These are phyloP conservation scores for Zhuliangozyma blackwelliae DNA, from an alignment of 1,139 yeast species.

Conservation along the genomic window DNA sequence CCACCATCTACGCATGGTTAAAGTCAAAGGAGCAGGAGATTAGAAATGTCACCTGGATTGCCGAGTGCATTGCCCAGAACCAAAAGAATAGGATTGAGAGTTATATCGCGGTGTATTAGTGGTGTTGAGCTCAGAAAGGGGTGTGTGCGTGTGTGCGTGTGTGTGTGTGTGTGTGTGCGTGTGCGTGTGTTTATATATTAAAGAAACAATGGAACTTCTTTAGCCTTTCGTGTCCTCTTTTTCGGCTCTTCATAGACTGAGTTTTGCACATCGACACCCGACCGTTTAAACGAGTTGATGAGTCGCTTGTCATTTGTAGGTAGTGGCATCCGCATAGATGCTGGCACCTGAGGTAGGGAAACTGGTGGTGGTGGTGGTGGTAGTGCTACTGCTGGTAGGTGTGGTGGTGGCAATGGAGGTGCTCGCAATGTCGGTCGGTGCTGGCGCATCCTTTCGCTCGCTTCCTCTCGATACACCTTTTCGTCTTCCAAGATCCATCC, in stretches of 20 bases:
- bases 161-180: no score
- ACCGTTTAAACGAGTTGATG: not conserved
- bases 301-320: not conserved
- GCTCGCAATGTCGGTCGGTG: no score
- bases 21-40: slow-evolving; percentile 95
- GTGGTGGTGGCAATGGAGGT: no score
- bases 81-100: slow-evolving; percentile 79
- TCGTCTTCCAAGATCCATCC: slow-evolving; percentile 10
- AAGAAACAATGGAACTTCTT: no score
- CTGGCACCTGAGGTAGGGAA: no score
- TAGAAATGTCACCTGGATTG: slow-evolving; percentile 96
- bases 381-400: no score
- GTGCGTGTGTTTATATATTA: no score
- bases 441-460: no score
- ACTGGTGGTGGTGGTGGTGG: no score
- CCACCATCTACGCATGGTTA: slow-evolving; percentile 95
- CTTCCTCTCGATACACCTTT: slow-evolving; percentile 2
- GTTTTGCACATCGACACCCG: slow-evolving; percentile 2
- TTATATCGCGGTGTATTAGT: slow-evolving; percentile 64
- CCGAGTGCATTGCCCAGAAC: slow-evolving; percentile 91
- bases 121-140: no score
- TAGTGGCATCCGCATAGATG: no score
- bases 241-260: slow-evolving; percentile 1
- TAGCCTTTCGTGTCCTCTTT: not conserved
- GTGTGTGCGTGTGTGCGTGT: no score